Percentiles rank a stretch among this genome's conserved stretches.
Conservation (phyloP, 2,329 filamentous ascomycete genomes). For the Coleophoma eucalyptorum region DNA sequence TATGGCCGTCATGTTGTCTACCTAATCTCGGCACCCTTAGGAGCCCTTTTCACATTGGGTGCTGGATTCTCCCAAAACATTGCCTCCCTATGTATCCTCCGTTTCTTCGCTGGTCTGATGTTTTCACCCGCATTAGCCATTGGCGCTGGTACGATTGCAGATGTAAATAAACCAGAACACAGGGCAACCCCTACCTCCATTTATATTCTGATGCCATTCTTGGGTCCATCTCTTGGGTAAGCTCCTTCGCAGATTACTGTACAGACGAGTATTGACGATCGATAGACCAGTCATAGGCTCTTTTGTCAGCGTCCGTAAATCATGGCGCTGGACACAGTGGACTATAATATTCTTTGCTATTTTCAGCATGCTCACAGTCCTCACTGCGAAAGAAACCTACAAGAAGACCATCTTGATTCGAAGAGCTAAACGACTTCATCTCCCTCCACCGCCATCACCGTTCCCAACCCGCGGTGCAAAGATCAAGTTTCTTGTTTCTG, state of each 20-base stretch:
- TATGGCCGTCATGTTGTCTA: slow-evolving; percentile 53
- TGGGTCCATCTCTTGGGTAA: slow-evolving; percentile 48
- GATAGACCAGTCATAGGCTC: slow-evolving; percentile 29
- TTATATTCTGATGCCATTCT: slow-evolving; percentile 47
- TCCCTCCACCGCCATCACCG: slow-evolving; percentile 36
- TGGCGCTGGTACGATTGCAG: slow-evolving; percentile 44
- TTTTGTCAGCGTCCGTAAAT: slow-evolving; percentile 39
- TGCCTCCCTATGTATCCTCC: slow-evolving; percentile 38
- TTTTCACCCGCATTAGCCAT: slow-evolving; percentile 45
- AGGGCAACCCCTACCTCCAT: slow-evolving; percentile 39
- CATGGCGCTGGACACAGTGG: slow-evolving; percentile 53
- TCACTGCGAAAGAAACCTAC: slow-evolving; percentile 36
- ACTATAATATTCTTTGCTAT: slow-evolving; percentile 44
- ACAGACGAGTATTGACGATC: slow-evolving; percentile 6
- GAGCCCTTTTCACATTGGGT: slow-evolving; percentile 52
- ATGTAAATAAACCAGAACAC: slow-evolving; percentile 40
- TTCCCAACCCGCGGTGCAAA: slow-evolving; percentile 38
- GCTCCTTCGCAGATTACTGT: slow-evolving; percentile 13
- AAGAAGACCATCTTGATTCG: slow-evolving; percentile 21
- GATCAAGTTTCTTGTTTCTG: slow-evolving; percentile 31
- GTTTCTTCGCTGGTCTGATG: slow-evolving; percentile 42
- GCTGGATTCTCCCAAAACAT: slow-evolving; percentile 53
- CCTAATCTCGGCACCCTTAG: slow-evolving; percentile 38
- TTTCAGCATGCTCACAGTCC: slow-evolving; percentile 39
- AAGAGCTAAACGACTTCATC: slow-evolving; percentile 28